A percentile compares a stretch with the other conserved stretches of the same genome.
These are phyloP conservation scores for Exsudoporus frostii DNA, from an alignment of 768 basidiomycete genomes.

Conservation along the genomic window DNA sequence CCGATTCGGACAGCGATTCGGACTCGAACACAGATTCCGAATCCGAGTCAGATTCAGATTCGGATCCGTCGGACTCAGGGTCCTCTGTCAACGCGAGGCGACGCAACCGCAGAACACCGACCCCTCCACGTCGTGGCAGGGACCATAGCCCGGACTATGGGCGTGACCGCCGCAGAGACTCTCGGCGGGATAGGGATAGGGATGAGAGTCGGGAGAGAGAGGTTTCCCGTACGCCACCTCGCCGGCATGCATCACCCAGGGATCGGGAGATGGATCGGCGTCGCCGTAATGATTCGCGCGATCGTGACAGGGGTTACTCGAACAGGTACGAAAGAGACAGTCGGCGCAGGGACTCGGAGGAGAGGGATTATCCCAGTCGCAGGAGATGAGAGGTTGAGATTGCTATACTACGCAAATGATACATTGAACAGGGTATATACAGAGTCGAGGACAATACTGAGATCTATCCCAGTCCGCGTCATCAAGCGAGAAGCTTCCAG, in stretches of 20 bases:
- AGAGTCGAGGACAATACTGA: neutral
- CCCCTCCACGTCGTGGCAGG: slow-evolving; percentile 31
- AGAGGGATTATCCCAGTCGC: slow-evolving; percentile 19
- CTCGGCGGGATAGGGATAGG: slow-evolving; percentile 2
- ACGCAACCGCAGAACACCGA: slow-evolving; percentile 28
- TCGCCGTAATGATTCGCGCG: slow-evolving; percentile 25
- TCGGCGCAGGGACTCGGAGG: slow-evolving; percentile 24
- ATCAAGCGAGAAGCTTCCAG: slow-evolving; percentile 24
- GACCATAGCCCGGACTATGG: slow-evolving; percentile 23
- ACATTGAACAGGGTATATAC: slow-evolving; percentile 5
- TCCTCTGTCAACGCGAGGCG: slow-evolving; percentile 34
- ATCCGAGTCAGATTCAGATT: slow-evolving; percentile 40
- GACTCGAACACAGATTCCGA: slow-evolving; percentile 33
- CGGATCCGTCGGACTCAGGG: slow-evolving; percentile 37
- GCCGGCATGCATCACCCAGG: slow-evolving; percentile 20
- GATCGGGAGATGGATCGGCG: slow-evolving; percentile 26
- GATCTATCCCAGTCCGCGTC: neutral
- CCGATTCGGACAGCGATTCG: slow-evolving; percentile 34
- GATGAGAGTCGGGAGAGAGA: slow-evolving; percentile 26
- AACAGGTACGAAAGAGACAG: slow-evolving; percentile 20
- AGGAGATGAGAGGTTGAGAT: slow-evolving; percentile 16
- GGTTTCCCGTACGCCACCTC: slow-evolving; percentile 33
- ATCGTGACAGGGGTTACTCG: slow-evolving; percentile 16
- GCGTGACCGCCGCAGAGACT: slow-evolving; percentile 19
- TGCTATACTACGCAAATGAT: neutral